Base-by-base conservation (phyloP, 352 stramenopile species). In the Peronospora destructor region DNA sequence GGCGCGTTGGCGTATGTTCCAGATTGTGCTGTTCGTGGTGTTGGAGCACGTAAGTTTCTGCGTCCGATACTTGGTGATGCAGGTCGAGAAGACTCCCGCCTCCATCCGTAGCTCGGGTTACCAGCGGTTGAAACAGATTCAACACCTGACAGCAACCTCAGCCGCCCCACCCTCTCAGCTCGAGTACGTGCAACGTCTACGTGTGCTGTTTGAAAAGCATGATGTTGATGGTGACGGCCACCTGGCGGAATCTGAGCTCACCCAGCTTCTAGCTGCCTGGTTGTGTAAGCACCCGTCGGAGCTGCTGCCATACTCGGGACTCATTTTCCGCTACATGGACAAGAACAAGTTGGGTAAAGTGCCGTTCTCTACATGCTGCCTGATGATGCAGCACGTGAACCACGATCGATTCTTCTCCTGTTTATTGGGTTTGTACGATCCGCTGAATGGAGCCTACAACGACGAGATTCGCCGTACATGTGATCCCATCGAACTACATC, bases 281-380 rank as follows among this genome's bases (percentile, higher is more conserved):
- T 71, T 89, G 34, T 89, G 76, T 53, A 91, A 91, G 54, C 83
- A 88, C 42, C 73, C 77, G 29, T 87, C 72, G 6, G 77, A 91
- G 52, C 47, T 93, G 26, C 56, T 91, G 32, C 78, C 79, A 16
- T 88, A 82, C 23, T 85, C 79, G 40, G 71, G 79, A 21, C 79
- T 88, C 26, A 87, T 93, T 29, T 91, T 91, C 65, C 73, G 82
- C 2, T 93, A 93, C 56, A 91, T 93, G 83, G 83, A 93, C 64
- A 93, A 93, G 56, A 88, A 82, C 51, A 67, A 76, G 12, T 44
- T 93, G 16, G 83, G 83, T 33, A 74, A 78, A 16, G 75, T 93
- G 30, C 79, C 77, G 3, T 93, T 93, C 34, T 73, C 83, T 28
- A 91, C 83, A 16, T 90, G 78, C 50, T 93, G 79, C 41, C 66